A percentile compares a stretch with the other conserved stretches of the same genome.
phyloP scores from a whole-genome alignment of 345 rosid species.

The Angophora floribunda region DNA sequence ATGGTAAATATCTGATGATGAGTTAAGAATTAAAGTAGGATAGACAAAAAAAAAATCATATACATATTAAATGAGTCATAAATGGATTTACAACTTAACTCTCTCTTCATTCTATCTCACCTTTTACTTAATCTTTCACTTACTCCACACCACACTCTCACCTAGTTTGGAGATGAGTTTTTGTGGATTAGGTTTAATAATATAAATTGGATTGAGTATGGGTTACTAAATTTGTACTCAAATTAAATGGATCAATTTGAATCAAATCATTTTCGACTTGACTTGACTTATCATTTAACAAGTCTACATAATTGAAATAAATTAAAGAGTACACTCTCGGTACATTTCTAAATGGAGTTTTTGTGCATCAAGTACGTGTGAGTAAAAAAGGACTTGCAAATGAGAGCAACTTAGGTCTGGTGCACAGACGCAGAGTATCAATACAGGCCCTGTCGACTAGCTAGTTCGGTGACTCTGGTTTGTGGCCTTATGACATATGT shows the following conservation, averaged over 20 bases:
- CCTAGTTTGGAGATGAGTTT: background rate
- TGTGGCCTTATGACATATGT: accelerated
- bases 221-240: no score
- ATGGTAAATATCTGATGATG: no score
- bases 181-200: accelerated
- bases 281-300: accelerated
- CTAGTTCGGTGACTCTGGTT: background rate
- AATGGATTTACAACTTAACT: background rate
- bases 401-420: background rate
- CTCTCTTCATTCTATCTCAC: no score
- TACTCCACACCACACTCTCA: background rate
- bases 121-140: no score
- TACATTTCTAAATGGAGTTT: background rate
- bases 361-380: accelerated
- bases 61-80: background rate
- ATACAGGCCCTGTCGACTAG: background rate
- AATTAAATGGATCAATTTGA: no score
- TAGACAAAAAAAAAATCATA: no score
- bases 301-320: no score
- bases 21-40: no score
- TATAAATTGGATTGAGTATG: accelerated
- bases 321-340: background rate
- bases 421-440: background rate
- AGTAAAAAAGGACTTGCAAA: background rate
- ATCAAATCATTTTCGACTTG: background rate